A percentile compares a stretch with the other conserved stretches of the same genome.
Conservation (phyloP, 805 yeast genomes). For the Suhomyces pyralidae region DNA sequence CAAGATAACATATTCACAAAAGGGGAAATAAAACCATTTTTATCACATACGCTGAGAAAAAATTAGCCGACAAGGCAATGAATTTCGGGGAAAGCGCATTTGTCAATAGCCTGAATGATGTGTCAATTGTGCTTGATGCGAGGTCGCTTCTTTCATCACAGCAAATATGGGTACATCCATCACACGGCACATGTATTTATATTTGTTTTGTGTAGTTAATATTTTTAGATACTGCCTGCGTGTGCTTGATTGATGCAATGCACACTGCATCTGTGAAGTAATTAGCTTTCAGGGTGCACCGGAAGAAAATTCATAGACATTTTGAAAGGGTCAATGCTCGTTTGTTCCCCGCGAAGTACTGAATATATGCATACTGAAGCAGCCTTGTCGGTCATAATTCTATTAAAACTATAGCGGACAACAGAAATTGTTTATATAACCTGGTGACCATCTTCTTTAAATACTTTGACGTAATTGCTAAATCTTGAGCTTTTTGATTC, state of each 20-base stretch:
- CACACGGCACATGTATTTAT: neutral
- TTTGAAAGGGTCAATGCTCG: neutral
- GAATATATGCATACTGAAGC: neutral
- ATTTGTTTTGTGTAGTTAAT: neutral
- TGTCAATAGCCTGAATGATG: neutral
- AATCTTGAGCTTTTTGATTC: neutral
- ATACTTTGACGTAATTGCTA: neutral
- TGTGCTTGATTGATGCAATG: neutral
- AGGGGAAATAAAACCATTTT: neutral
- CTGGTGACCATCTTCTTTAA: neutral
- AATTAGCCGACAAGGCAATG: neutral
- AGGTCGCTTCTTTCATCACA: neutral
- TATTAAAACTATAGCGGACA: constrained; percentile 1
- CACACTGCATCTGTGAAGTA: neutral
- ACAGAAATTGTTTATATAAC: constrained; percentile 3
- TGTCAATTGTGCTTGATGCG: neutral
- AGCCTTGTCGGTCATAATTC: neutral
- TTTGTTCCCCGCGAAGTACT: neutral
- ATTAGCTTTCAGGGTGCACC: neutral
- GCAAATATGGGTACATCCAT: neutral
- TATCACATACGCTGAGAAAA: neutral
- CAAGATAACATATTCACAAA: neutral
- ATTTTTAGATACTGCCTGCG: constrained; percentile 2
- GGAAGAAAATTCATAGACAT: neutral
- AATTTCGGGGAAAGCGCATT: neutral